Evolutionary conservation across 768 basidiomycete genomes (phyloP).

Genomic region (Solioccasus polychromus): DNA sequence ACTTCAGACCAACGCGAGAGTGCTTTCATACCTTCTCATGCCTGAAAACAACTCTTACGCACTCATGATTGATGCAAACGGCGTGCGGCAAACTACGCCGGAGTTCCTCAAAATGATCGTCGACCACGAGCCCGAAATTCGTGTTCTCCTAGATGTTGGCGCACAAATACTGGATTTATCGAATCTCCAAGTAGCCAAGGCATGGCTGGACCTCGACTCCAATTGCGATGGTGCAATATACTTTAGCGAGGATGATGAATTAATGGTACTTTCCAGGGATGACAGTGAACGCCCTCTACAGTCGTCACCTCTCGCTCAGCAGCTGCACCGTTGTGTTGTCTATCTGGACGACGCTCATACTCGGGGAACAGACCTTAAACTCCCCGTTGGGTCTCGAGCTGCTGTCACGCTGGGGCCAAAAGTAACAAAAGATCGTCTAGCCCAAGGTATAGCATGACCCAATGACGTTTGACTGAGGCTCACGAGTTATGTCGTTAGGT

Average conservation of each 20-base stretch:
- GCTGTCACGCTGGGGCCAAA: background rate
- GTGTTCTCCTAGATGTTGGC: too few relatives aligned
- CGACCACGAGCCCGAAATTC: background rate
- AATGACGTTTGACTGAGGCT: too few relatives aligned
- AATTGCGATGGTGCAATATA: background rate
- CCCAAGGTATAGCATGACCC: background rate
- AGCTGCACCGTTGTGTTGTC: background rate
- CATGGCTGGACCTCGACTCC: conserved; percentile 10
- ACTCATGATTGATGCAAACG: too few relatives aligned
- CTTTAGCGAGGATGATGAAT: conserved; percentile 10
- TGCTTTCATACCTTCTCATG: conserved; percentile 9
- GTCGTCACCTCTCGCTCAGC: conserved; percentile 37
- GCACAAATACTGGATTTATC: too few relatives aligned
- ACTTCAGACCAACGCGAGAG: conserved; percentile 43
- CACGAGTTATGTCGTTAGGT: background rate
- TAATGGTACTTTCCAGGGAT: conserved; percentile 33
- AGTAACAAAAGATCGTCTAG: background rate
- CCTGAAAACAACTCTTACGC: conserved; percentile 39
- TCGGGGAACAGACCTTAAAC: too few relatives aligned
- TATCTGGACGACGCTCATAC: background rate
- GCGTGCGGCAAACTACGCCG: conserved; percentile 23
- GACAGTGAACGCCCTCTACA: conserved; percentile 33
- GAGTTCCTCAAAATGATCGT: conserved; percentile 30
- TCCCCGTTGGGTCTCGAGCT: too few relatives aligned
- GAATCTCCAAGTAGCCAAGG: conserved; percentile 24